Evolutionary conservation across 441 rosid genomes (phyloP).

Genomic region (Aleurites moluccanus): DNA sequence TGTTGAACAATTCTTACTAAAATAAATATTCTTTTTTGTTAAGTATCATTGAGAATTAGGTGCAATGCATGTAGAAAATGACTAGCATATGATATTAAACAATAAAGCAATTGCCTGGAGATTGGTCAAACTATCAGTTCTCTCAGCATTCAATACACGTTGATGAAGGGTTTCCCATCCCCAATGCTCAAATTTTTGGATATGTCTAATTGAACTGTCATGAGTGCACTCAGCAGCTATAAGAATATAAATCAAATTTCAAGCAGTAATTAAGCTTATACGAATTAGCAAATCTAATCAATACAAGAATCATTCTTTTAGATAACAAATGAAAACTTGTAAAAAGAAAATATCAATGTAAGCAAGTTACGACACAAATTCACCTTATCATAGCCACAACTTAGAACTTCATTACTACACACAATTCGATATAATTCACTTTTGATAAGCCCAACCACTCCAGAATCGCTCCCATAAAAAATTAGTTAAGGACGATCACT

Average conservation of each 20-base stretch:
- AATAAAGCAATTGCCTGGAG: slow-evolving; percentile 63
- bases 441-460: slow-evolving; percentile 62
- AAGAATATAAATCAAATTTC: slow-evolving; percentile 57
- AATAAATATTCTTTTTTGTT: too few species aligned
- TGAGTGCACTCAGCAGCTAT: slow-evolving; percentile 99
- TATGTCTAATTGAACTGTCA: slow-evolving; percentile 85
- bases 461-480: slow-evolving; percentile 71
- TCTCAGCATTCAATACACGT: slow-evolving; percentile 79
- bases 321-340: neutral
- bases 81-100: neutral
- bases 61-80: neutral
- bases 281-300: neutral
- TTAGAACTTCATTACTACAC: slow-evolving; percentile 34
- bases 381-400: slow-evolving; percentile 80
- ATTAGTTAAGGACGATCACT: slow-evolving; percentile 63
- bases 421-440: slow-evolving; percentile 46
- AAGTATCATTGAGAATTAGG: neutral
- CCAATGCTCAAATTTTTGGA: slow-evolving; percentile 94
- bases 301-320: neutral
- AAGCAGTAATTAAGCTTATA: slow-evolving; percentile 19
- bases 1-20: neutral
- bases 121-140: slow-evolving; percentile 65
- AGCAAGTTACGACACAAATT: neutral
- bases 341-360: neutral
- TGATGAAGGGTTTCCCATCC: slow-evolving; percentile 89